Evolutionary conservation across 1,139 yeast species (phyloP), one percentile per base, ranked within the genome.

Genomic region (Hansenula lynferdii): DNA sequence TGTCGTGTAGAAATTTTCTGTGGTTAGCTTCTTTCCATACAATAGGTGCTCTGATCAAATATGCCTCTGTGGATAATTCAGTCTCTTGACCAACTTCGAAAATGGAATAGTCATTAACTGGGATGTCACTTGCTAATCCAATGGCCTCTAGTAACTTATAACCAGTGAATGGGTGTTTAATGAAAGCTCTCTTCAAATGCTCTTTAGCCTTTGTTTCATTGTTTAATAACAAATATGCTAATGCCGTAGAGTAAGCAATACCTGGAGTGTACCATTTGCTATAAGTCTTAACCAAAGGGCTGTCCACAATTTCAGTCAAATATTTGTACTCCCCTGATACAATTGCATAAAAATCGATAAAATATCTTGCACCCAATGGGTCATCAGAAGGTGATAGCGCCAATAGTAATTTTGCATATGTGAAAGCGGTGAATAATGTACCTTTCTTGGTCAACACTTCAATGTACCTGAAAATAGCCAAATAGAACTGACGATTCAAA

Each of bases 281-380:
- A 52, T 84, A 83, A 0, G 80, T 67, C n/a, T 66, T 70, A 4
- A 70, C 66, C 34, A 82, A 61, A 4, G 83, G 72, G 6, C 85
- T 75, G 22, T 72, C 53, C 0, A 70, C 70, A 28, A 85, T 62
- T 20, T 75, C 72, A 15, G 77, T 65, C 48, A 87, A 57, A 58
- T 77, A 87, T 39, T 73, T 67, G 52, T 70, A 80, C 45, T 85
- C 86, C 31, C 73, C 80, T 36, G 86, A 70, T 63, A 79, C 67
- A 9, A 85, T 65, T 6, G 92, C 82, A 55, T 85, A 87, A 53
- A 75, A 82, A 57, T 87, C 96, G 49, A 87, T 79, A 58, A 86
- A 84, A 52, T 82, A 80, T 46, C 95, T 70, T 6, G 83, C 89
- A 11, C 96, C 95, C 42, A 82, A 64, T 0, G 96, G 96, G 64